Evolutionary conservation across 768 basidiomycete genomes (phyloP), one percentile per base, ranked within the genome.

Genomic region (Amanita brunnescens): DNA sequence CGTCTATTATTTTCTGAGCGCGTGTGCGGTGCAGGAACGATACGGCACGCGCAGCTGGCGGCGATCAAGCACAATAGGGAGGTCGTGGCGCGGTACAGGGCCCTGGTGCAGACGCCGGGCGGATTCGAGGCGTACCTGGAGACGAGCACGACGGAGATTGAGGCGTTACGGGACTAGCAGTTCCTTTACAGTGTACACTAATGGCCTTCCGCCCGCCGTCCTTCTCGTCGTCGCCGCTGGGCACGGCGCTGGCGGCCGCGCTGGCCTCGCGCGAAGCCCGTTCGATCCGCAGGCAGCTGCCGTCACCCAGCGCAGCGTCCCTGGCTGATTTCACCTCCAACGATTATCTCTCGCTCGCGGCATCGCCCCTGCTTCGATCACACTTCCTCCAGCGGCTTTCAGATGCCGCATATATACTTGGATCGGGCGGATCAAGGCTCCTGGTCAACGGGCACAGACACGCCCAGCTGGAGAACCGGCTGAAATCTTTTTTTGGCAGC

Each of bases 401-500:
- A 2, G 45, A 50, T 0, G 70, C 76, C 0, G 79, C 75, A n/a
- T 67, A 75, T 20, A 74, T 93, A 42, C 77, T 93, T 23, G 94
- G 94, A 14, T 88, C 93, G 1, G 83, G 91, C 0, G 92, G 91
- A 12, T 95, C 91, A 5, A 74, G 94, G 5, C 74, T 98, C 0
- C 78, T 96, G 23, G 85, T 91, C 49, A 85, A 89, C 59, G 80
- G 81, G 6, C 75, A 76, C 6, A 71, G 80, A 0, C 93, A 96
- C 64, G 70, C 67, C 16, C 69, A 73, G 7, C 75, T 98, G 37
- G 94, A 98, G 62, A 66, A 65, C 4, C 79, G 91, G 2, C 72
- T 93, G 7, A 70, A 72, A 2, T 57, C 46, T 1, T 86, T 89
- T 62, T 91, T 93, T 66, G 58, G 64, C 13, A 69, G 78, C 5